Evolutionary conservation across 441 rosid species (phyloP), one percentile per base, ranked within the genome.

Genomic region (Euphorbia schlechtendalii): DNA sequence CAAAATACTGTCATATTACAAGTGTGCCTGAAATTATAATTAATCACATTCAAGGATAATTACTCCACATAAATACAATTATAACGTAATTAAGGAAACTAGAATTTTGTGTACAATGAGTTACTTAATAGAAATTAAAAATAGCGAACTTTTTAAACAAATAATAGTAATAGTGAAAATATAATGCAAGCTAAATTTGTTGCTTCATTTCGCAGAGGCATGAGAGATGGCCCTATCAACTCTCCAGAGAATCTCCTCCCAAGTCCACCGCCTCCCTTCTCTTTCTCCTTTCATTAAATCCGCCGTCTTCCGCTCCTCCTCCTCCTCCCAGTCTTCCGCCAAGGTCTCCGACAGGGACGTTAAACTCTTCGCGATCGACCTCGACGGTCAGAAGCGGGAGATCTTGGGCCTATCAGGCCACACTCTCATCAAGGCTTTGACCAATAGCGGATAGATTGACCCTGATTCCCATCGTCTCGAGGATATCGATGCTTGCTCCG

Each of bases 401-500:
- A 69, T 90, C 66, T 34, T 84, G 1, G 97, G 96, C 18, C 87
- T 93, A 20, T 21, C 96, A 0, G 96, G 96, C 0, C 96, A 93
- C 38, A 87, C 96, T 18, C 95, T 90, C 40, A 87, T 93, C 48
- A 84, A 87, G 55, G 86, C 93, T 22, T 80, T 93, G 14, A 69
- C 84, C 17, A 84, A 87, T 74, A 63, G 71, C 49, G 87, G 93
- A 12, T 72, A 88, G 40, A 93, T 93, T 71, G 97, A 88, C 65
- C 97, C 96, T 17, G 85, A 77, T 8, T 93, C 99, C 27, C 97
- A 90, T 71, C 82, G 93, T 5, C 81, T 88, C 34, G 97, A 90
- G 62, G 96, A 93, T 58, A 90, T 90, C 82, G 97, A 93, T 5
- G 96, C 97, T 61, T 93, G 97, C 79, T 90, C 96, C 30, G 85